phyloP scores from a whole-genome alignment of 2,329 filamentous ascomycete species.

The Daldinia sp. region DNA sequence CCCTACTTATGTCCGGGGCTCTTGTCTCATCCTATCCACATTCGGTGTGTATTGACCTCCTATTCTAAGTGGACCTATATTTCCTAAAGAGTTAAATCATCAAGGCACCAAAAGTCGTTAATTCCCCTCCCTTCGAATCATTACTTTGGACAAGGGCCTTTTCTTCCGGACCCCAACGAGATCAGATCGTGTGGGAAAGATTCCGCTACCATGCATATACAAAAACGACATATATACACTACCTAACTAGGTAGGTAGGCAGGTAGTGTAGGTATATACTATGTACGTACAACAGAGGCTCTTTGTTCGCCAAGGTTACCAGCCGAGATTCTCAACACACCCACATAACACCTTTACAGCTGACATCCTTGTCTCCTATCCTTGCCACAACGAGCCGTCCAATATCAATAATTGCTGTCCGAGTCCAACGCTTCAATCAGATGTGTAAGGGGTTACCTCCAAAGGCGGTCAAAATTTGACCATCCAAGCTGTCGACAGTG shows the following conservation, averaged over 20 bases:
- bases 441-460: conserved; percentile 22
- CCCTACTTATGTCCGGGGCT: neutral
- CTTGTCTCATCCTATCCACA: neutral
- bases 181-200: conserved; percentile 32
- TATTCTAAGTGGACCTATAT: conserved; percentile 11
- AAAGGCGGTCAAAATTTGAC: conserved; percentile 31
- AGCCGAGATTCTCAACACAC: conserved; percentile 40
- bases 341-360: conserved; percentile 2
- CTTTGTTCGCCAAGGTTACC: conserved; percentile 37
- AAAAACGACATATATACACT: neutral
- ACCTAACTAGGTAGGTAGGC: too few relatives aligned
- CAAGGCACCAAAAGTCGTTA: too few relatives aligned
- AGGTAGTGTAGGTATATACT: too few relatives aligned
- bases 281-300: conserved; percentile 27
- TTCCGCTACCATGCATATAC: conserved; percentile 11
- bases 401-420: conserved; percentile 22
- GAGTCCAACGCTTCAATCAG: conserved; percentile 24
- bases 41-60: conserved; percentile 9
- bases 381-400: conserved; percentile 18
- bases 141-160: conserved; percentile 23
- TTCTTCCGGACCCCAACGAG: conserved; percentile 20
- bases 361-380: conserved; percentile 31
- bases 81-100: conserved; percentile 1
- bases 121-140: conserved; percentile 5
- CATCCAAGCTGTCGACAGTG: conserved; percentile 17